phyloP scores from a whole-genome alignment of 768 basidiomycete species.

The Cyathus striatus region DNA sequence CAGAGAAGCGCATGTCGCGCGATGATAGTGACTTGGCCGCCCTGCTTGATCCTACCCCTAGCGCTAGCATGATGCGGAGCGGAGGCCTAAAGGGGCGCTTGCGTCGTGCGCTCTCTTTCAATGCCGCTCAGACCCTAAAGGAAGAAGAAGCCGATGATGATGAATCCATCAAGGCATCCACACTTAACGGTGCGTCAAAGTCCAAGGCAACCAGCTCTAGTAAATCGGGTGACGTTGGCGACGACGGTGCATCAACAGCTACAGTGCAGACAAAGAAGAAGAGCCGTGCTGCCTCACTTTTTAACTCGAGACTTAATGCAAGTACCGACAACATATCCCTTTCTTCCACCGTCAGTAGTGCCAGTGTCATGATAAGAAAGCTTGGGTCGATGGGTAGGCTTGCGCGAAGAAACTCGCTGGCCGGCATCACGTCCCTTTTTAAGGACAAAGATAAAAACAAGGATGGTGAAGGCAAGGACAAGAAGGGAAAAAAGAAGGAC shows the following conservation, averaged over 20 bases:
- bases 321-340: slow-evolving; percentile 93
- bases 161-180: slow-evolving; percentile 11
- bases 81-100: slow-evolving; percentile 76
- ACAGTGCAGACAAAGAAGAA: slow-evolving; percentile 61
- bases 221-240: slow-evolving; percentile 13
- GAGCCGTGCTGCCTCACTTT: slow-evolving; percentile 64
- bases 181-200: slow-evolving; percentile 18
- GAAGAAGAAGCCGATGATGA: slow-evolving; percentile 50
- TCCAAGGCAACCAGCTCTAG: slow-evolving; percentile 19
- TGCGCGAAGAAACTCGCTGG: slow-evolving; percentile 82
- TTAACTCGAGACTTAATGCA: slow-evolving; percentile 83
- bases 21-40: slow-evolving; percentile 69
- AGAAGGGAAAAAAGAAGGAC: slow-evolving; percentile 35
- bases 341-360: slow-evolving; percentile 82
- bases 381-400: slow-evolving; percentile 88
- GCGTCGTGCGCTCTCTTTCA: slow-evolving; percentile 68
- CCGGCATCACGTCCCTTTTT: slow-evolving; percentile 90
- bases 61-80: slow-evolving; percentile 39
- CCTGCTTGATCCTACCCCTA: slow-evolving; percentile 39
- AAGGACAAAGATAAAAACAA: slow-evolving; percentile 76
- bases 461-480: slow-evolving; percentile 14
- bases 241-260: slow-evolving; percentile 29
- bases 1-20: slow-evolving; percentile 73
- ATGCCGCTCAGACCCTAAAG: slow-evolving; percentile 40
- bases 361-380: slow-evolving; percentile 92